These are phyloP conservation scores for Knoxdaviesia capensis DNA, from an alignment of 2,329 filamentous ascomycete species.

Conservation along the genomic window DNA sequence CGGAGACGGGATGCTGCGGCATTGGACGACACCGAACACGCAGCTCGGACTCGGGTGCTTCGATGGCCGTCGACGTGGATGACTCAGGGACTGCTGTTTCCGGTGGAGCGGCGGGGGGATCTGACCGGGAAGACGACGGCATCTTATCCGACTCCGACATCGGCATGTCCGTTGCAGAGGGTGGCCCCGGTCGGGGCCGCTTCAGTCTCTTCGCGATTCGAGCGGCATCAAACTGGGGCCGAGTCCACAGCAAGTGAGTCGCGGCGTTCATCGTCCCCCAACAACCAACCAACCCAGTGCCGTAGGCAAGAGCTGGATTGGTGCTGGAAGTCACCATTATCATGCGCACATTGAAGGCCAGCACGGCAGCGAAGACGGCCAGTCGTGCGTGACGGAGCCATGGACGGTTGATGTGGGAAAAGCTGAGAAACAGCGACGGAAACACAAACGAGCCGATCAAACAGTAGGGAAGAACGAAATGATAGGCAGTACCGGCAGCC, in stretches of 20 bases:
- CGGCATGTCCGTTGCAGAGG: too few species aligned
- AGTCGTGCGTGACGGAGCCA: conserved; percentile 25
- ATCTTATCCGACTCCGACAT: not conserved
- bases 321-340: conserved; percentile 22
- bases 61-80: not conserved
- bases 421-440: conserved; percentile 30
- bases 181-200: conserved; percentile 4
- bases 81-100: too few species aligned
- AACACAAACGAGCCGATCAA: conserved; percentile 26
- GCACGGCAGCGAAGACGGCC: conserved; percentile 21
- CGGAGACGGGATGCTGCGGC: too few species aligned
- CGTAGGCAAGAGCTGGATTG: conserved; percentile 30
- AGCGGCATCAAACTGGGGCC: conserved; percentile 34
- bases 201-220: conserved; percentile 21
- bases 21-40: too few species aligned
- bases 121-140: not conserved
- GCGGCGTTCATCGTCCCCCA: conserved; percentile 30
- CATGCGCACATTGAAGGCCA: conserved; percentile 22
- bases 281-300: conserved; percentile 23
- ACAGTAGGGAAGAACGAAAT: conserved; percentile 31
- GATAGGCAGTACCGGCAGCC: conserved; percentile 19
- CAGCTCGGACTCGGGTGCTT: too few species aligned
- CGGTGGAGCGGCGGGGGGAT: too few species aligned
- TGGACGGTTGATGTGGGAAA: conserved; percentile 29
- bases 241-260: conserved; percentile 29